These are phyloP conservation scores for Cudoniella acicularis DNA, from an alignment of 495 filamentous ascomycete genomes.

Conservation along the genomic window DNA sequence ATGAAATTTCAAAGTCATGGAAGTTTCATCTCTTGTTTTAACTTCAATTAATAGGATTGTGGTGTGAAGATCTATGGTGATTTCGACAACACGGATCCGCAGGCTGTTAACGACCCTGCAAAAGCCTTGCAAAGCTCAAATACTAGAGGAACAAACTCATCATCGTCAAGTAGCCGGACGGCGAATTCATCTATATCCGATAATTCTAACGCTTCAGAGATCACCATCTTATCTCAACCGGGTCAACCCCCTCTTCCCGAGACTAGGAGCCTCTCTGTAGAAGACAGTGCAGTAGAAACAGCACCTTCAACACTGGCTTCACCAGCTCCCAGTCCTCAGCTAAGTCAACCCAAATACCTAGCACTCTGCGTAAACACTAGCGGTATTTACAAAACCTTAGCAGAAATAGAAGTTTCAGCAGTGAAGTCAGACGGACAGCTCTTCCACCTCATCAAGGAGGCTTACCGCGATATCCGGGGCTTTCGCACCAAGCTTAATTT, in stretches of 20 bases:
- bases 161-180: not conserved
- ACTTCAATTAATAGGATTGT: too few species aligned
- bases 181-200: not conserved
- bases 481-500: not conserved
- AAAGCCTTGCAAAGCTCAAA: not conserved
- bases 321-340: not conserved
- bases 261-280: not conserved
- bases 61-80: not conserved
- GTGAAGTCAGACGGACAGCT: constrained; percentile 6
- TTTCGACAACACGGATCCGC: not conserved
- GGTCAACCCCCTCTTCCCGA: not conserved
- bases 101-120: not conserved
- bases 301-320: not conserved
- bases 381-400: constrained; percentile 15
- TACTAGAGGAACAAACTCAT: not conserved
- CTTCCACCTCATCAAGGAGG: constrained; percentile 3
- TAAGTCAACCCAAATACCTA: not conserved
- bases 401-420: constrained; percentile 18
- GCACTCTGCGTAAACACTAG: constrained; percentile 13
- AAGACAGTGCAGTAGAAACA: too few species aligned
- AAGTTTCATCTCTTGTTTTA: too few species aligned
- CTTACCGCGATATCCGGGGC: not conserved
- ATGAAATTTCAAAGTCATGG: too few species aligned
- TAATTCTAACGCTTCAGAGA: not conserved
- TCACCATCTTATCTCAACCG: not conserved